phyloP scores from a whole-genome alignment of 1,284 basidiomycete genomes.

The Ceratobasidium sp. region DNA sequence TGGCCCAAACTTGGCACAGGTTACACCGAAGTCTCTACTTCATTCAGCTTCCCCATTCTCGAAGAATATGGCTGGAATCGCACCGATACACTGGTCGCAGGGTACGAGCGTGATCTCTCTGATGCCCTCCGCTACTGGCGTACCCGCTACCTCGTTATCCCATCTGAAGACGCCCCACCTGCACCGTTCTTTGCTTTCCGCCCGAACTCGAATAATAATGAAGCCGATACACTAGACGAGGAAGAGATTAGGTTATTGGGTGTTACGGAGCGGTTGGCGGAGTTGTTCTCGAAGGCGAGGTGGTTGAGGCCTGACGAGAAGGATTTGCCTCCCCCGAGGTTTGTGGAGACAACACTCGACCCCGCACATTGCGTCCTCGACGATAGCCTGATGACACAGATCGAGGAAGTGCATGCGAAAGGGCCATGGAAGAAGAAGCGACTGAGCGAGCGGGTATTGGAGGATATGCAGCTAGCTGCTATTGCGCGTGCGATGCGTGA shows the following conservation, averaged over 20 bases:
- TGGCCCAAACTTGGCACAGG: conserved; percentile 92
- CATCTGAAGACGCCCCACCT: conserved; percentile 68
- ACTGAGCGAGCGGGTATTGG: conserved; percentile 78
- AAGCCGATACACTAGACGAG: conserved; percentile 81
- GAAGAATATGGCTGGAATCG: conserved; percentile 88
- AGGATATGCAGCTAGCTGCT: conserved; percentile 67
- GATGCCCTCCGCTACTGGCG: conserved; percentile 92
- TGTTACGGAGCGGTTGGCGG: conserved; percentile 87
- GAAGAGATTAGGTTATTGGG: conserved; percentile 91
- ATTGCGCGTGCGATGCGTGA: conserved; percentile 85
- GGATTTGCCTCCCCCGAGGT: conserved; percentile 67
- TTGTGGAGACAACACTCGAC: conserved; percentile 84
- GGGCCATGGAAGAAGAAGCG: conserved; percentile 82
- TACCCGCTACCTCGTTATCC: conserved; percentile 95
- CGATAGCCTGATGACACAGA: conserved; percentile 78
- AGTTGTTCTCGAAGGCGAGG: conserved; percentile 84
- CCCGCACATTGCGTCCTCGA: conserved; percentile 84
- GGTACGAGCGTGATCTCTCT: conserved; percentile 85
- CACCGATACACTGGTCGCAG: conserved; percentile 86
- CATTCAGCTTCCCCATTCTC: conserved; percentile 83
- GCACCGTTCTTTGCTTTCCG: conserved; percentile 6
- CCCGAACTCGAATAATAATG: background rate
- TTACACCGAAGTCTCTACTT: conserved; percentile 83
- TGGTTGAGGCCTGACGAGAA: conserved; percentile 79
- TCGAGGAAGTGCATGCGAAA: conserved; percentile 79